Conservation (phyloP, 2,329 filamentous ascomycete species). For the Verticillium isaacii region DNA sequence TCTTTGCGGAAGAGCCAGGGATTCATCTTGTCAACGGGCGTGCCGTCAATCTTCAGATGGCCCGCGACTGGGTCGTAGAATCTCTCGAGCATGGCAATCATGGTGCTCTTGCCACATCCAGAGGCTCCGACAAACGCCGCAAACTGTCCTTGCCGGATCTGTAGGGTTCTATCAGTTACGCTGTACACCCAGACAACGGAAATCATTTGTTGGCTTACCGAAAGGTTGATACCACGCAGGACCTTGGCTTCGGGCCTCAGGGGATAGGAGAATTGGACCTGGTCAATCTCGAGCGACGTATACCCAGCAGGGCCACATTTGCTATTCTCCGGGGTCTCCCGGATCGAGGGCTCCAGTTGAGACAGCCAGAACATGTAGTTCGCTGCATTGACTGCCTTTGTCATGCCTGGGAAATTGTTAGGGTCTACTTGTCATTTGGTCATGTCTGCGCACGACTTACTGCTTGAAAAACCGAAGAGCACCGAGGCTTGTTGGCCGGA, state of each 20-base stretch:
- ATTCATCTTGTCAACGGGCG: conserved; percentile 20
- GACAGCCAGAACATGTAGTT: conserved; percentile 31
- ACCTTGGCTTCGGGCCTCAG: not conserved
- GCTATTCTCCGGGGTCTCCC: not conserved
- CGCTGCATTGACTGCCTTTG: conserved; percentile 31
- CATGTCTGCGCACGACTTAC: not conserved
- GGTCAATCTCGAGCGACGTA: not conserved
- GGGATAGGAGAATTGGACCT: not conserved
- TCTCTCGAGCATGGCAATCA: conserved; percentile 45
- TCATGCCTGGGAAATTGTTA: conserved; percentile 9
- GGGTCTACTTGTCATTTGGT: too few relatives aligned
- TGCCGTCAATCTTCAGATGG: conserved; percentile 1
- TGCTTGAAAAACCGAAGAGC: conserved; percentile 6
- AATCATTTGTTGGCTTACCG: not conserved
- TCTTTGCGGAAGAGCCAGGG: not conserved
- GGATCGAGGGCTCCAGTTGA: conserved; percentile 12
- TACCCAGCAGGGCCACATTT: not conserved
- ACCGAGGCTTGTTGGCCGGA: conserved; percentile 4
- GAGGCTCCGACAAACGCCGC: conserved; percentile 53
- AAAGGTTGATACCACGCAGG: not conserved
- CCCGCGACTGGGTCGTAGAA: conserved; percentile 15
- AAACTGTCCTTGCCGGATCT: conserved; percentile 40
- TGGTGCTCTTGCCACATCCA: conserved; percentile 57
- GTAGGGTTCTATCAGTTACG: too few relatives aligned
- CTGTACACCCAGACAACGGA: not conserved